These are phyloP conservation scores for Rhodotorula sp. DNA, from an alignment of 1,284 basidiomycete genomes.

Conservation along the genomic window DNA sequence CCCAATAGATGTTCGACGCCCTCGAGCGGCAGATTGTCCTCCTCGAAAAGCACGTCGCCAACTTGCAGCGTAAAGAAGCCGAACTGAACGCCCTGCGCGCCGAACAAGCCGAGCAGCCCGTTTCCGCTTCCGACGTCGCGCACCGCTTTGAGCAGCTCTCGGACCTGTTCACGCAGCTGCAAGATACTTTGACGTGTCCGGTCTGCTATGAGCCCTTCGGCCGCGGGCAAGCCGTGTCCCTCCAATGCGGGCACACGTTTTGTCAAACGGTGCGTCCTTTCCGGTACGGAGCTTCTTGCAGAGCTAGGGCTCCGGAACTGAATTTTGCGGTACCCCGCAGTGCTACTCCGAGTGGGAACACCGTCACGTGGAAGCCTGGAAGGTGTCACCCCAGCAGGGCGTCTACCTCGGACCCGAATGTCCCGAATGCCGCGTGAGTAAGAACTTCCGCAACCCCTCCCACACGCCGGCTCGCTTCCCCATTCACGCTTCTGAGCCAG, in stretches of 20 bases:
- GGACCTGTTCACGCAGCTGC: constrained; percentile 11
- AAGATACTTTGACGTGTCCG: constrained; percentile 28
- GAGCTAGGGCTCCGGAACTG: neutral
- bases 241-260: constrained; percentile 37
- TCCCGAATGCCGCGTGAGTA: constrained; percentile 28
- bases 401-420: constrained; percentile 32
- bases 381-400: constrained; percentile 15
- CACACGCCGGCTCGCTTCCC: too few relatives aligned
- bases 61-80: constrained; percentile 17
- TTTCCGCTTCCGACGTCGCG: constrained; percentile 14
- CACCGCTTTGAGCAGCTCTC: constrained; percentile 19
- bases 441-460: too few relatives aligned
- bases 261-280: constrained; percentile 9
- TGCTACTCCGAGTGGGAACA: constrained; percentile 25
- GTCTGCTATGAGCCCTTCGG: constrained; percentile 33
- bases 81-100: constrained; percentile 18
- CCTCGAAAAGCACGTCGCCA: constrained; percentile 12
- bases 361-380: constrained; percentile 20
- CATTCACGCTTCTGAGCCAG: too few relatives aligned
- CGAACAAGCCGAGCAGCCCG: constrained; percentile 18
- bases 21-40: constrained; percentile 12
- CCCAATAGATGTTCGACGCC: constrained; percentile 18
- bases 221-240: constrained; percentile 4
- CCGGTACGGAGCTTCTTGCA: too few relatives aligned
- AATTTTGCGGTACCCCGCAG: neutral